phyloP scores from a whole-genome alignment of 164 flowering plant genomes.

The Malania oleifera region DNA sequence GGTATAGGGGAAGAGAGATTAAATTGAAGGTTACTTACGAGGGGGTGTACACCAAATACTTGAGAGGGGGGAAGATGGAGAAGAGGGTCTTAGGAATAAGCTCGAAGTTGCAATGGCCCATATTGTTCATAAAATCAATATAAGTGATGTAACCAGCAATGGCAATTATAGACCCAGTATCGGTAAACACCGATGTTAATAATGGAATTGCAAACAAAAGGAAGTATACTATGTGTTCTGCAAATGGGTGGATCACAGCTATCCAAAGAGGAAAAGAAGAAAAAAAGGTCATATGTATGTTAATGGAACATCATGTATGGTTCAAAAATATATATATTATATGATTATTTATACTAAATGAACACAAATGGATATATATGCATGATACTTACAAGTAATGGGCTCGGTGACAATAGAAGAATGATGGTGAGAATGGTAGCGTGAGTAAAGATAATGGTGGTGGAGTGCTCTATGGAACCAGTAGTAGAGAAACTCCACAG shows the following conservation, averaged over 20 bases:
- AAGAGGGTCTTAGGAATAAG: constrained; percentile 26
- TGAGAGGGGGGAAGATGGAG: constrained; percentile 30
- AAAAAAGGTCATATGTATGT: too few relatives aligned
- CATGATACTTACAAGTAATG: constrained; percentile 36
- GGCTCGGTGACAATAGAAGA: constrained; percentile 44
- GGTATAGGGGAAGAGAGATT: constrained; percentile 9
- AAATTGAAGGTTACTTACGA: constrained; percentile 24
- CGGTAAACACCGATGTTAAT: constrained; percentile 3
- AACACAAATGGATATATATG: too few relatives aligned
- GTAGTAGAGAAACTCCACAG: constrained; percentile 38
- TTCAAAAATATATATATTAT: too few relatives aligned
- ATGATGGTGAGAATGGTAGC: constrained; percentile 45
- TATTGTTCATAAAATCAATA: constrained; percentile 37
- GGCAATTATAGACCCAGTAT: constrained; percentile 13
- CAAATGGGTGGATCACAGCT: constrained; percentile 43
- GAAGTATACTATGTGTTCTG: constrained; percentile 30
- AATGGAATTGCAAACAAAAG: constrained; percentile 23
- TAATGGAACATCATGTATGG: too few relatives aligned
- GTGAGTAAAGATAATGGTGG: constrained; percentile 39
- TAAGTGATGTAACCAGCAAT: constrained; percentile 23
- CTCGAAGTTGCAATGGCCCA: constrained; percentile 44
- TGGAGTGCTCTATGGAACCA: constrained; percentile 46
- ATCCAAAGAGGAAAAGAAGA: too few relatives aligned
- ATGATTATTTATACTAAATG: too few relatives aligned
- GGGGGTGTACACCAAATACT: constrained; percentile 15